These are phyloP conservation scores for Ophiostoma populinum DNA, from an alignment of 2,329 filamentous ascomycete genomes.

Conservation along the genomic window DNA sequence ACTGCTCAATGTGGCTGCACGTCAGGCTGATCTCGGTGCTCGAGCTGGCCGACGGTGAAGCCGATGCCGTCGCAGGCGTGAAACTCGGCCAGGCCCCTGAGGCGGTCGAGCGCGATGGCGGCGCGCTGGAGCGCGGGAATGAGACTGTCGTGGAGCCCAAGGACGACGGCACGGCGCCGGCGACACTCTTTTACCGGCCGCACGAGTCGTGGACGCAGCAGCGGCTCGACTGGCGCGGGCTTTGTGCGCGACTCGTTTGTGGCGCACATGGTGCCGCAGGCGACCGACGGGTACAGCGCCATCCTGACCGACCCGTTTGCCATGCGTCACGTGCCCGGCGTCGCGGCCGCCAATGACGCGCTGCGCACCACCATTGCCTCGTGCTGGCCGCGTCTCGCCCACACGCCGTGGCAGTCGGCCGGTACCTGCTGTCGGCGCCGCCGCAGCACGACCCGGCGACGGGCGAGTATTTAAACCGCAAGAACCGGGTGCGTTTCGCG, in stretches of 20 bases:
- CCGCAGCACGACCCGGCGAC: constrained; percentile 43
- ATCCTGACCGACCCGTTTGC: constrained; percentile 55
- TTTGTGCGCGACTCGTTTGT: too few relatives aligned
- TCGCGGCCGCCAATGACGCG: constrained; percentile 34
- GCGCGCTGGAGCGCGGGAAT: too few relatives aligned
- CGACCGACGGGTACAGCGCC: constrained; percentile 37
- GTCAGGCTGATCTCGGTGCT: too few relatives aligned
- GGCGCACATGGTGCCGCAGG: too few relatives aligned
- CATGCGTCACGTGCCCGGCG: constrained; percentile 31
- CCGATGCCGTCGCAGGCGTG: too few relatives aligned
- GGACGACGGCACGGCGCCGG: constrained; percentile 58
- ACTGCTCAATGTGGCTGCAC: too few relatives aligned
- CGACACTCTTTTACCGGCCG: constrained; percentile 86
- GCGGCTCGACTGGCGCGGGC: constrained; percentile 75
- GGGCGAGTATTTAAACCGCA: constrained; percentile 51
- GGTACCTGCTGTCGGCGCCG: constrained; percentile 58
- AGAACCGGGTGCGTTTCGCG: constrained; percentile 55
- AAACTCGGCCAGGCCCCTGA: too few relatives aligned
- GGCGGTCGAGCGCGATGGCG: too few relatives aligned
- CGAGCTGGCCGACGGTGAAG: too few relatives aligned
- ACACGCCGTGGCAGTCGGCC: constrained; percentile 40
- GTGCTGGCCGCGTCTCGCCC: constrained; percentile 50
- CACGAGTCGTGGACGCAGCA: constrained; percentile 92
- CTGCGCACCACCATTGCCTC: constrained; percentile 41
- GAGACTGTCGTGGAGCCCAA: too few relatives aligned